Evolutionary conservation across 805 yeast species (phyloP), one percentile per base, ranked within the genome.

Genomic region (Limtongia smithiae): DNA sequence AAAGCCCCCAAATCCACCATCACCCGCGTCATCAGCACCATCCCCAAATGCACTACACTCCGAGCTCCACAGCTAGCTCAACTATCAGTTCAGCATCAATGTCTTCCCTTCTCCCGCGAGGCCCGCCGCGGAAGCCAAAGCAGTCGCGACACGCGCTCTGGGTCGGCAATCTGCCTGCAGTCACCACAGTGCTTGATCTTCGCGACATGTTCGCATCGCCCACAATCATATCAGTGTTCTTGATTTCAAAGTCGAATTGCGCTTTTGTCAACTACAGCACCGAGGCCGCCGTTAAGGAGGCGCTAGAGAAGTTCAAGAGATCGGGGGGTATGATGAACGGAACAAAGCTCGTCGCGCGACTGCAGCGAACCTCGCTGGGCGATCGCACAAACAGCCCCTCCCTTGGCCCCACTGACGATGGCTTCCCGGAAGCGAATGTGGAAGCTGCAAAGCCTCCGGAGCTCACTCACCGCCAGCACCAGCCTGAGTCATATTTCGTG

Each of bases 71-170:
- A 8, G 17, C 47, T 14, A 18, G 39, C n/a, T 25, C 36, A 6
- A 15, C 46, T 18, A 24, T 46, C 14, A 33, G 44, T 3, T 28
- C 49, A 5, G 8, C 37, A 3, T 31, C 48, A 6, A 12, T 37
- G 14, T n/a, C 31, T 22, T 20, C 54, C 2, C 15, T 40, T 2
- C 48, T 52, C 8, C 64, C 64, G 2, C 55, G 68, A 72, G 71
- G 50, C 59, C 79, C 64, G 63, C 75, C 58, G 67, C 70, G 60
- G 68, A 78, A 38, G 40, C 70, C 71, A 2, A 67, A 65, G 5
- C 68, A 62, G 33, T 56, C 68, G 9, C 70, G 68, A 12, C 66
- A 59, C 44, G 71, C 76, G 1, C 74, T 72, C 45, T 79, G 81
- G 66, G 83, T 68, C 8, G 74, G 74, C 5, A 71, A 71, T 46